Conservation (phyloP, 1,139 yeast species). For the Insectozyma bohioensis region DNA sequence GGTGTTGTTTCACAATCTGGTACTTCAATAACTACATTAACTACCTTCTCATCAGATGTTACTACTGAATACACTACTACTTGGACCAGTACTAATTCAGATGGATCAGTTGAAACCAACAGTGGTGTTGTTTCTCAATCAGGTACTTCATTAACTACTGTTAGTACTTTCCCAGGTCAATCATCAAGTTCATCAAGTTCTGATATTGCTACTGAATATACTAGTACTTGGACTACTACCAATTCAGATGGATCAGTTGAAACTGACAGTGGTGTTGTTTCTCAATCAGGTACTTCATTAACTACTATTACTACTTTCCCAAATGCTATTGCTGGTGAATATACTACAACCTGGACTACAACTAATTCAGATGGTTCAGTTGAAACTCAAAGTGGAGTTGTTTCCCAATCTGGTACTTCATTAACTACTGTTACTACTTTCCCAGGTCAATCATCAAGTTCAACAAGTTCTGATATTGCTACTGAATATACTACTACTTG, state of each 20-base stretch:
- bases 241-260: slow-evolving; percentile 10
- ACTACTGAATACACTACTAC: slow-evolving; percentile 17
- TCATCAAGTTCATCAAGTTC: slow-evolving; percentile 7
- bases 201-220: slow-evolving; percentile 16
- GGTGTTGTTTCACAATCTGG: slow-evolving; percentile 8
- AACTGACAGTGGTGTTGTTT: slow-evolving; percentile 9
- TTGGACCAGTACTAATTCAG: slow-evolving; percentile 19
- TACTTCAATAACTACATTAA: slow-evolving; percentile 1
- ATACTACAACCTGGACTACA: slow-evolving; percentile 11
- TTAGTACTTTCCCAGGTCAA: slow-evolving; percentile 11
- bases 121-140: slow-evolving; percentile 14
- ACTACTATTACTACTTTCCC: slow-evolving; percentile 8
- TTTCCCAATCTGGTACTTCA: slow-evolving; percentile 4
- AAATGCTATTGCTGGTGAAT: slow-evolving; percentile 5
- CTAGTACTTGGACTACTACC: slow-evolving; percentile 14
- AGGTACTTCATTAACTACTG: slow-evolving; percentile 1
- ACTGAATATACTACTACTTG: slow-evolving; percentile 21
- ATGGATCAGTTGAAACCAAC: slow-evolving; percentile 18
- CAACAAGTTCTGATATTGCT: slow-evolving; percentile 11
- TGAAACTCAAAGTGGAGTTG: slow-evolving; percentile 9
- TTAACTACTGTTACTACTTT: slow-evolving; percentile 6
- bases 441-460: slow-evolving; percentile 6
- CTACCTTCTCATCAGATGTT: slow-evolving; percentile 12
- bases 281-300: slow-evolving; percentile 5
- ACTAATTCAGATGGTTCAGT: slow-evolving; percentile 11